These are phyloP conservation scores for Yarrowia sp. DNA, from an alignment of 805 yeast genomes.

Conservation along the genomic window DNA sequence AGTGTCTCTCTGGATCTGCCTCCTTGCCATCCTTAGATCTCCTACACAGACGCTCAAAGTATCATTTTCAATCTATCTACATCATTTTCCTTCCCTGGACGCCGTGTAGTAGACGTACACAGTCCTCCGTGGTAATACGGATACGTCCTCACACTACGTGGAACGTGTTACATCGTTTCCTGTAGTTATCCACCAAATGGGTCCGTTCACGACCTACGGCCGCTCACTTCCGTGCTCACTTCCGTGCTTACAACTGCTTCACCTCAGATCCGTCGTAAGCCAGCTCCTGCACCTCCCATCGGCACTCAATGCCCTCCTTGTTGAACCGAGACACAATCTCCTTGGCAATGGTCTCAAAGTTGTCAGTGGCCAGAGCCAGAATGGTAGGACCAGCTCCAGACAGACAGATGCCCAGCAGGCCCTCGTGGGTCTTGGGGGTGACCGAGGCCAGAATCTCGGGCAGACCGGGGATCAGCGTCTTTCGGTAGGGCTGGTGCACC, in stretches of 20 bases:
- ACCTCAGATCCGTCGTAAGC: constrained; percentile 88
- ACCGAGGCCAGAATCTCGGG: constrained; percentile 78
- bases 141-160: no score
- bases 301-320: constrained; percentile 69
- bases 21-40: no score
- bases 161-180: no score
- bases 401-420: constrained; percentile 89
- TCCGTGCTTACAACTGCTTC: constrained; percentile 45
- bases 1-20: no score
- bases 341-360: constrained; percentile 81
- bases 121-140: no score
- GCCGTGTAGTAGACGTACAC: no score
- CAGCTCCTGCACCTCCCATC: constrained; percentile 83
- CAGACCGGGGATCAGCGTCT: constrained; percentile 89
- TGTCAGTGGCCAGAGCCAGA: constrained; percentile 87
- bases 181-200: no score
- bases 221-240: no score
- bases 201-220: no score
- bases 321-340: constrained; percentile 75
- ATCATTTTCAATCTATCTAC: no score
- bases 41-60: no score
- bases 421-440: constrained; percentile 82
- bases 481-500: constrained; percentile 96
- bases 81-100: no score
- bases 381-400: constrained; percentile 99